These are phyloP conservation scores for Acanthochlamys bracteata DNA, from an alignment of 106 monocot species.

Conservation along the genomic window DNA sequence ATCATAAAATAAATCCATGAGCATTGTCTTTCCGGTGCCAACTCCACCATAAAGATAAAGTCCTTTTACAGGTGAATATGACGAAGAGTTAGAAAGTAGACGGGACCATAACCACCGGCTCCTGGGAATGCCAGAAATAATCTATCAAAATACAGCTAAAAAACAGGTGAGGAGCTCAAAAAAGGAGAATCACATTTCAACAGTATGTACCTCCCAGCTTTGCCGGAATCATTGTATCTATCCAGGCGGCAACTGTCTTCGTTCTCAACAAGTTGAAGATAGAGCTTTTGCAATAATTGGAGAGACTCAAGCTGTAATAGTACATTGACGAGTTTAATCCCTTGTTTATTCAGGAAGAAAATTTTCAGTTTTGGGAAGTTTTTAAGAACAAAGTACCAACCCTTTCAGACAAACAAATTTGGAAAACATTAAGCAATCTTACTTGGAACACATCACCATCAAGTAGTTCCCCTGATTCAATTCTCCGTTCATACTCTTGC, in stretches of 20 bases:
- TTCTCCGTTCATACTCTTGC: slow-evolving; percentile 77
- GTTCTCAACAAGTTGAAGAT: slow-evolving; percentile 61
- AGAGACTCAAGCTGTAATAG: slow-evolving; percentile 52
- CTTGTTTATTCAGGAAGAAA: neutral
- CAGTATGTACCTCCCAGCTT: slow-evolving; percentile 43
- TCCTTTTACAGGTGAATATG: slow-evolving; percentile 70
- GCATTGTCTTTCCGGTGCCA: slow-evolving; percentile 98
- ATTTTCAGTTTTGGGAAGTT: neutral
- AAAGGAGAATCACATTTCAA: neutral
- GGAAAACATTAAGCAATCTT: neutral
- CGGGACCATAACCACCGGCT: slow-evolving; percentile 93
- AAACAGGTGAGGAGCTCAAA: neutral
- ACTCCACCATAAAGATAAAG: slow-evolving; percentile 97
- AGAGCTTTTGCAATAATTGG: slow-evolving; percentile 52
- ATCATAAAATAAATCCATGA: slow-evolving; percentile 97
- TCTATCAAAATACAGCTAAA: neutral
- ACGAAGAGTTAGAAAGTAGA: slow-evolving; percentile 59
- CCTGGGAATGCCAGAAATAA: slow-evolving; percentile 10
- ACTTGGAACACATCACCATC: slow-evolving; percentile 86
- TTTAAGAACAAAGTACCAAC: neutral
- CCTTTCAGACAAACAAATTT: neutral
- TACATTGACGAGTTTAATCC: neutral
- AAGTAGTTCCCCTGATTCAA: slow-evolving; percentile 62
- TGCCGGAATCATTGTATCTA: slow-evolving; percentile 66
- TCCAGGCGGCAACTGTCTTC: slow-evolving; percentile 69